Evolutionary conservation across 2,329 filamentous ascomycete species (phyloP), one percentile per base, ranked within the genome.

Genomic region (Venturia effusa): DNA sequence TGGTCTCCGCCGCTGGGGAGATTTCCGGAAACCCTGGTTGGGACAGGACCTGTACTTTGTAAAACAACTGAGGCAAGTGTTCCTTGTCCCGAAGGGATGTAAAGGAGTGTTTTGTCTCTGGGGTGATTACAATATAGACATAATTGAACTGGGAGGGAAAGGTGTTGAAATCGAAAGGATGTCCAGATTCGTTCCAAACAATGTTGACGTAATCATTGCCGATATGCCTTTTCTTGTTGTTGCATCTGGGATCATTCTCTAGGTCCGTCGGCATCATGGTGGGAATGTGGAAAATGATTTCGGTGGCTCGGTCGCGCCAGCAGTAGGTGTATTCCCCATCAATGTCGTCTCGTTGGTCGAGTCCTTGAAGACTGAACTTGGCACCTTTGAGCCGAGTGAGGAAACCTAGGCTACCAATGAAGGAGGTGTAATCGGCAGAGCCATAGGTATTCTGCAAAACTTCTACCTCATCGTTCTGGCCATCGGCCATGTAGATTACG

Each of bases 121-220:
- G 94, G 1, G 90, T 90, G 71, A 99, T 93, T 69, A 97, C 88
- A 70, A 99, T 97, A 73, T 97, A 92, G 72, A 99, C 92, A 71
- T 90, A 96, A 72, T 97, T 97, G 80, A 99, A 96, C 64, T 93
- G 89, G 0, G 92, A 95, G 0, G 91, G 91, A 69, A 99, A 96
- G 0, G 90, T 96, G 72, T 96, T 85, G 72, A 96, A 96, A 63
- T 84, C 83, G 78, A 96, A 97, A 0, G 89, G 88, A 59, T 87
- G 75, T n/a, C 94, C 93, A 1, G 92, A 97, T 71, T 96, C 91
- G 74, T 99, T 99, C 81, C 95, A 99, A 65, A 99, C 88, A 69
- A 99, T 96, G 73, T 96, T 97, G 72, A 99, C 94, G 74, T 90
- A 96, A 74, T 97, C 94, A 72, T 99, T 99, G 65, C 94, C 94